A percentile compares a stretch with the other conserved stretches of the same genome.
Evolutionary conservation across 345 rosid species (phyloP).

Genomic region (Stellera chamaejasme): DNA sequence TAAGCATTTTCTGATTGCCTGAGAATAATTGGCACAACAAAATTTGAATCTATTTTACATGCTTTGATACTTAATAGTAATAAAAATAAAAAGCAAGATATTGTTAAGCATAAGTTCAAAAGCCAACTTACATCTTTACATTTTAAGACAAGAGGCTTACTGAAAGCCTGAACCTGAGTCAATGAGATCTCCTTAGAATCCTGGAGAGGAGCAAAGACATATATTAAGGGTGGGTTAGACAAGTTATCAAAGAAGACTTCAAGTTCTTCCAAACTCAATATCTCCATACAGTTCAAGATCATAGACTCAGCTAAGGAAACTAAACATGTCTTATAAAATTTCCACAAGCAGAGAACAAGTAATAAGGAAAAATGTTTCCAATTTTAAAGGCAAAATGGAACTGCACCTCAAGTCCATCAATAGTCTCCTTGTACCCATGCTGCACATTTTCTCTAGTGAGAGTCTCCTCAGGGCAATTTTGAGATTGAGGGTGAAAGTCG

Average conservation of each 20-base stretch:
- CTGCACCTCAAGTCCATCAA: slow-evolving; percentile 92
- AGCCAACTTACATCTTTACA: slow-evolving; percentile 77
- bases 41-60: neutral
- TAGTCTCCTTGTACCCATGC: slow-evolving; percentile 83
- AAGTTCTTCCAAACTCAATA: too few relatives aligned
- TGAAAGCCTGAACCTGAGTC: slow-evolving; percentile 51
- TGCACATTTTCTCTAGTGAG: slow-evolving; percentile 72
- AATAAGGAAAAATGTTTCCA: too few relatives aligned
- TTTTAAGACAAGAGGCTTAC: slow-evolving; percentile 54
- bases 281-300: too few relatives aligned
- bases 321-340: too few relatives aligned
- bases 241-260: neutral
- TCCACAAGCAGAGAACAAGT: too few relatives aligned
- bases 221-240: slow-evolving; percentile 10
- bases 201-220: slow-evolving; percentile 35
- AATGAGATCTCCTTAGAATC: slow-evolving; percentile 69
- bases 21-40: slow-evolving; percentile 16
- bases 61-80: neutral
- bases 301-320: too few relatives aligned
- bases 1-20: slow-evolving; percentile 77
- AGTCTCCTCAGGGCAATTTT: slow-evolving; percentile 88
- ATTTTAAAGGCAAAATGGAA: neutral
- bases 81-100: neutral
- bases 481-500: slow-evolving; percentile 86
- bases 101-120: slow-evolving; percentile 5